Conservation (phyloP, 2,329 filamentous ascomycete species). For the Fusarium scirpi region DNA sequence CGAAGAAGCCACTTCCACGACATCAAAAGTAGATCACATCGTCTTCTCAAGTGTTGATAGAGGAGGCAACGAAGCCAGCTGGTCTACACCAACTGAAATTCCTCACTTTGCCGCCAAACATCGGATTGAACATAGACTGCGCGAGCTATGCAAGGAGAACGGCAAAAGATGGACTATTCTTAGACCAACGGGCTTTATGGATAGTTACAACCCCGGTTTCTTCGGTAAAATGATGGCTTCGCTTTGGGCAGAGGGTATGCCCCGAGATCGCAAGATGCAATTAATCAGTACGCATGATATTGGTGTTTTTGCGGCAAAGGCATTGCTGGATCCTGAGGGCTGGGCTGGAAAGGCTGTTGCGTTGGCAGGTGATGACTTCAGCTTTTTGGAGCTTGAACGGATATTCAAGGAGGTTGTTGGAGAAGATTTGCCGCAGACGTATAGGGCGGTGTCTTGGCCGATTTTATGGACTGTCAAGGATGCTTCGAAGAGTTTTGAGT, state of each 20-base stretch:
- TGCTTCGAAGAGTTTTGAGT: slow-evolving; percentile 29
- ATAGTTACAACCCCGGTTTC: slow-evolving; percentile 41
- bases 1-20: slow-evolving; percentile 28
- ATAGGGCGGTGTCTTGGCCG: slow-evolving; percentile 1
- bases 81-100: slow-evolving; percentile 27
- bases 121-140: slow-evolving; percentile 30
- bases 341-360: slow-evolving; percentile 19
- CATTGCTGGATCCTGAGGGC: neutral
- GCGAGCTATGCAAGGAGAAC: neutral
- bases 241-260: slow-evolving; percentile 42
- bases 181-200: slow-evolving; percentile 47
- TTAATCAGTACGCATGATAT: slow-evolving; percentile 46
- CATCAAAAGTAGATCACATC: slow-evolving; percentile 30
- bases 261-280: slow-evolving; percentile 41
- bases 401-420: slow-evolving; percentile 7
- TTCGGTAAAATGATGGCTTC: slow-evolving; percentile 47
- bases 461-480: slow-evolving; percentile 28
- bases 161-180: slow-evolving; percentile 44
- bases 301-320: slow-evolving; percentile 31
- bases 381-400: slow-evolving; percentile 8
- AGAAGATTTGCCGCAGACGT: slow-evolving; percentile 16
- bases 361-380: slow-evolving; percentile 20
- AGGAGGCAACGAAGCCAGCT: slow-evolving; percentile 22
- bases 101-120: slow-evolving; percentile 40
- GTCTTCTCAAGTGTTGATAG: slow-evolving; percentile 38